Evolutionary conservation across 441 rosid genomes (phyloP).

Genomic region (Isatis lusitanica): DNA sequence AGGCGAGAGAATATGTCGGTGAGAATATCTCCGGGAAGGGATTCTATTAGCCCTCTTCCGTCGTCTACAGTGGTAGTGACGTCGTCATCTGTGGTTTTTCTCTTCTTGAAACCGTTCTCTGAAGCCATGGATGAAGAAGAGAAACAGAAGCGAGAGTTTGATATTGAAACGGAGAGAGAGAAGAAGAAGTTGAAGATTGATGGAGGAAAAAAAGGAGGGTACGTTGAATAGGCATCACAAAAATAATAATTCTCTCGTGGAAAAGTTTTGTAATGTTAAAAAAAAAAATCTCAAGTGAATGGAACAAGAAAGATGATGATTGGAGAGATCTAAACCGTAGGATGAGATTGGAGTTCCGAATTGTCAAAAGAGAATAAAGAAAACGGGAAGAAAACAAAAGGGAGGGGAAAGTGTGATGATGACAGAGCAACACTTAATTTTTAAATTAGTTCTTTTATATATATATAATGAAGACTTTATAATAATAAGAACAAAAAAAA

Average conservation of each 20-base stretch:
- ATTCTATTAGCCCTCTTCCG: conserved; percentile 42
- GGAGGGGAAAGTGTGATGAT: conserved; percentile 33
- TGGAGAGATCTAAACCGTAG: conserved; percentile 38
- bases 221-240: conserved; percentile 42
- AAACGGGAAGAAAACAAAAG: conserved; percentile 33
- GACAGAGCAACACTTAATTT: conserved; percentile 35
- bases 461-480: not conserved
- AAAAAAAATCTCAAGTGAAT: conserved; percentile 10
- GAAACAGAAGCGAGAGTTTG: conserved; percentile 26
- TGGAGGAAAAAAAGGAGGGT: conserved; percentile 22
- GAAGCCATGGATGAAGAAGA: conserved; percentile 29
- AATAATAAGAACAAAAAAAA: conserved; percentile 27
- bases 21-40: conserved; percentile 63
- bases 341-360: conserved; percentile 25
- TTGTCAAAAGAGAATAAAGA: conserved; percentile 34
- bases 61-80: not conserved
- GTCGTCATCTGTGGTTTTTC: conserved; percentile 22
- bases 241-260: conserved; percentile 34
- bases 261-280: not conserved
- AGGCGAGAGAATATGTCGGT: conserved; percentile 69
- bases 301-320: conserved; percentile 19
- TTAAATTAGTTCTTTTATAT: not conserved
- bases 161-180: conserved; percentile 24
- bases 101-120: conserved; percentile 30
- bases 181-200: conserved; percentile 1